A percentile compares a stretch with the other conserved stretches of the same genome.
These are phyloP conservation scores for Serpula lacrymans DNA, from an alignment of 768 basidiomycete genomes.

Conservation along the genomic window DNA sequence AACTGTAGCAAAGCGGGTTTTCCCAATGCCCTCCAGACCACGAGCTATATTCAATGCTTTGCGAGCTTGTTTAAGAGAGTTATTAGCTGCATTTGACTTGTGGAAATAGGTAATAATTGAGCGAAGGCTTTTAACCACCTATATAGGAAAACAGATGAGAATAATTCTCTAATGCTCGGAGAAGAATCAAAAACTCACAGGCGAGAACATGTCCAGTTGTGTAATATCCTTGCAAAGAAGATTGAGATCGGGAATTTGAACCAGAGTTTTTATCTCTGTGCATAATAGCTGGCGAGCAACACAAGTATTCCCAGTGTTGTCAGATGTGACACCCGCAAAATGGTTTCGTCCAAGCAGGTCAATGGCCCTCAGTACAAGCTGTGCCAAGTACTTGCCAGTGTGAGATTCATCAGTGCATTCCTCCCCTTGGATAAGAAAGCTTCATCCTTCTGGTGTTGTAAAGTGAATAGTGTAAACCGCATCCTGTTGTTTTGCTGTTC, in stretches of 20 bases:
- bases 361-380: constrained; percentile 14
- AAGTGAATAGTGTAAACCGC: constrained; percentile 30
- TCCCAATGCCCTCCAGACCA: constrained; percentile 21
- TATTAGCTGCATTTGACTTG: constrained; percentile 14
- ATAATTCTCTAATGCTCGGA: constrained; percentile 1
- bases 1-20: constrained; percentile 21
- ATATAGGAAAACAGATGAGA: not conserved
- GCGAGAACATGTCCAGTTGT: constrained; percentile 14
- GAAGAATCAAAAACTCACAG: constrained; percentile 1
- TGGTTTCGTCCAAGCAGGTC: constrained; percentile 3
- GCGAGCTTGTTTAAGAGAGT: constrained; percentile 12
- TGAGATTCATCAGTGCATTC: constrained; percentile 25
- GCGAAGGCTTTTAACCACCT: constrained; percentile 13
- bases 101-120: constrained; percentile 17
- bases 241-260: constrained; percentile 20
- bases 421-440: constrained; percentile 23
- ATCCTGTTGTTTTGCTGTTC: constrained; percentile 22
- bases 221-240: constrained; percentile 25
- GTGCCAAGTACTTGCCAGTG: constrained; percentile 22
- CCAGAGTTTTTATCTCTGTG: constrained; percentile 12
- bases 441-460: constrained; percentile 22
- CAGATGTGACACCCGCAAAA: constrained; percentile 19
- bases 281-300: constrained; percentile 8
- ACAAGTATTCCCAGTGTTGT: constrained; percentile 27
- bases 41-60: constrained; percentile 7